A percentile compares a stretch with the other conserved stretches of the same genome.
Conservation (phyloP, 192 early-diverging fungal genomes). For the Lobulomyces angularis region DNA sequence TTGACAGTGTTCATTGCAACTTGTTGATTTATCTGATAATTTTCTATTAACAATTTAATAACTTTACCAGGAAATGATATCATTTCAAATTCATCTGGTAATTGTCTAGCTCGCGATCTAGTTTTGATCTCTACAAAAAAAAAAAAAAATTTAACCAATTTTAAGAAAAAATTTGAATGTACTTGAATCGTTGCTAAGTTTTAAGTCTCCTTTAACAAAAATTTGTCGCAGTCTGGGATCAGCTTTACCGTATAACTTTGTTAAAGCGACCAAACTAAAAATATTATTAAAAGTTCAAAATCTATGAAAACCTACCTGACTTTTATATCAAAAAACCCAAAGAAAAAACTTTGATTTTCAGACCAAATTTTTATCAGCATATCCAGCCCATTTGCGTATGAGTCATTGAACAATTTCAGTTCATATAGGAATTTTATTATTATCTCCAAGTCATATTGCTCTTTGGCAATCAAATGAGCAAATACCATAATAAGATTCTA, state of each 20-base stretch:
- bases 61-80: constrained; percentile 76
- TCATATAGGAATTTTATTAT: constrained; percentile 60
- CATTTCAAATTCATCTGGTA: constrained; percentile 64
- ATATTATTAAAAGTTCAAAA: neutral
- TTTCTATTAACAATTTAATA: constrained; percentile 69
- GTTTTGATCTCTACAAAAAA: constrained; percentile 36
- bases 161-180: constrained; percentile 19
- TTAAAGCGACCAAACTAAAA: constrained; percentile 60
- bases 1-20: constrained; percentile 43
- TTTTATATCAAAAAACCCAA: constrained; percentile 74
- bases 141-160: constrained; percentile 4
- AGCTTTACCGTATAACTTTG: constrained; percentile 49
- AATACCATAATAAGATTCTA: constrained; percentile 75
- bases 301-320: constrained; percentile 36
- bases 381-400: constrained; percentile 61
- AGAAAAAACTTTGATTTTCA: constrained; percentile 69
- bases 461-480: constrained; percentile 64
- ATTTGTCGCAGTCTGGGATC: constrained; percentile 51
- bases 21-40: constrained; percentile 58
- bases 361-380: constrained; percentile 69
- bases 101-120: constrained; percentile 42
- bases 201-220: constrained; percentile 73
- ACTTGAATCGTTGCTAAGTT: constrained; percentile 35
- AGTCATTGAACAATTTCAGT: constrained; percentile 42
- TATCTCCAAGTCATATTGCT: constrained; percentile 41